Percentiles rank a stretch among this genome's conserved stretches.
phyloP scores from a whole-genome alignment of 208 protist species.

The Acanthamoeba culbertsoni region DNA sequence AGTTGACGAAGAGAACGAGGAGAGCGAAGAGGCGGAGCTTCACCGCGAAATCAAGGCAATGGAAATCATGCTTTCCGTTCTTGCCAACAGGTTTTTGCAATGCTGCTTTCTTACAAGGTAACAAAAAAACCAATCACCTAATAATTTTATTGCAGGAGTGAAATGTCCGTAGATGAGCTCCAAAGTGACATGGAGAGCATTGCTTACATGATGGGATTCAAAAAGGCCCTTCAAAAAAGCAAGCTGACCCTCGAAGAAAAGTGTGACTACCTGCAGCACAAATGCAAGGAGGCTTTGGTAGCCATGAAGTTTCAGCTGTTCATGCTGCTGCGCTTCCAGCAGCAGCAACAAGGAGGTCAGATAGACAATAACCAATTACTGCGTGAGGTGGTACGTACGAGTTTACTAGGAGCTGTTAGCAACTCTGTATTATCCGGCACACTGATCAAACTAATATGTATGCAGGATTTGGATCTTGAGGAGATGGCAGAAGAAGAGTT shows the following conservation, averaged over 20 bases:
- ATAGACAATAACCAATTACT: not conserved
- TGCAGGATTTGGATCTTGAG: too few species aligned
- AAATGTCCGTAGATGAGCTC: not conserved
- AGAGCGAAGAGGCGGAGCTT: not conserved
- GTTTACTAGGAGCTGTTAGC: too few species aligned
- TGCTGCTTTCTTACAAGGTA: not conserved
- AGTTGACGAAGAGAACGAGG: not conserved
- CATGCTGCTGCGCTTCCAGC: not conserved
- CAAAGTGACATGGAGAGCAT: conserved; percentile 13
- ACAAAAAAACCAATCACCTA: not conserved
- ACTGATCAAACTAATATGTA: too few species aligned
- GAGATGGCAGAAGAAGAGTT: too few species aligned
- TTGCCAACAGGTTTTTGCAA: not conserved
- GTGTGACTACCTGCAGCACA: not conserved
- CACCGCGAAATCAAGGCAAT: not conserved
- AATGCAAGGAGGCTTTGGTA: not conserved
- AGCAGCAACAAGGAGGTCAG: not conserved
- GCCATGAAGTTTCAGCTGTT: not conserved
- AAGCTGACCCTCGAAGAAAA: not conserved
- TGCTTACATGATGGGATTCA: not conserved
- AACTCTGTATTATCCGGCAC: too few species aligned
- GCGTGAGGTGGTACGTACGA: not conserved
- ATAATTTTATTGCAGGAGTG: not conserved
- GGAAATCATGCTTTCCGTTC: not conserved
- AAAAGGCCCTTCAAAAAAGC: not conserved